These are phyloP conservation scores for Raphanus raphanistrum DNA, from an alignment of 345 rosid species.

Conservation along the genomic window DNA sequence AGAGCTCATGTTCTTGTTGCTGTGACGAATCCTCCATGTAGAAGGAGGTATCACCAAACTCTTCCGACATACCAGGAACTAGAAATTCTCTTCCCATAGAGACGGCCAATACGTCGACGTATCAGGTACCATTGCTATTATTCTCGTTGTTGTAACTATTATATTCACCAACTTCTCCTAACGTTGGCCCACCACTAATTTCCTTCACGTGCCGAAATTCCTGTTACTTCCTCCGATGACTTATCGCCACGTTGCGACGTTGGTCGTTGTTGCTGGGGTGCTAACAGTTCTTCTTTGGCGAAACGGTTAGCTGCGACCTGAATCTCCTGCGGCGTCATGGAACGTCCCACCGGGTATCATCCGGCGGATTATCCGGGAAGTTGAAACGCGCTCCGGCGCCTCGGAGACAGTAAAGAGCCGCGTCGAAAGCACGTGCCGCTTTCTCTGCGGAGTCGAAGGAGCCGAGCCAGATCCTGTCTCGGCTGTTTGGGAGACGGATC, in stretches of 20 bases:
- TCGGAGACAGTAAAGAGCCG: slow-evolving; percentile 70
- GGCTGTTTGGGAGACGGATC: slow-evolving; percentile 84
- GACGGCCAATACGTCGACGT: slow-evolving; percentile 32
- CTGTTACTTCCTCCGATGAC: neutral
- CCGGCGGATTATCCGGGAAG: slow-evolving; percentile 63
- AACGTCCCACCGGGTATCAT: slow-evolving; percentile 46
- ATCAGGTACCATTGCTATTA: neutral
- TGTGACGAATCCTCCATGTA: slow-evolving; percentile 26
- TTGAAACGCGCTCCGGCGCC: slow-evolving; percentile 66
- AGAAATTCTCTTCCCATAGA: slow-evolving; percentile 32
- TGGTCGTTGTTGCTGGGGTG: neutral
- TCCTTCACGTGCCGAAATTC: slow-evolving; percentile 31
- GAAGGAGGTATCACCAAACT: slow-evolving; percentile 22
- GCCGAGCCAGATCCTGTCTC: slow-evolving; percentile 91
- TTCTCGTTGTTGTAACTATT: neutral
- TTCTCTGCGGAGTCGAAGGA: slow-evolving; percentile 71
- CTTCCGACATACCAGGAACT: slow-evolving; percentile 10
- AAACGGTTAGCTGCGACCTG: slow-evolving; percentile 58
- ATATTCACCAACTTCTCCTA: slow-evolving; percentile 33
- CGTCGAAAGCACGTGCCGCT: slow-evolving; percentile 96
- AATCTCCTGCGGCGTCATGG: slow-evolving; percentile 53
- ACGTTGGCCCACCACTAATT: slow-evolving; percentile 27
- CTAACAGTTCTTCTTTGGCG: slow-evolving; percentile 40
- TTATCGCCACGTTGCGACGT: slow-evolving; percentile 23
- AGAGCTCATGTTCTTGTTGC: slow-evolving; percentile 18